A percentile compares a stretch with the other conserved stretches of the same genome.
These are phyloP conservation scores for Orychophragmus violaceus DNA, from an alignment of 345 rosid species.

Conservation along the genomic window DNA sequence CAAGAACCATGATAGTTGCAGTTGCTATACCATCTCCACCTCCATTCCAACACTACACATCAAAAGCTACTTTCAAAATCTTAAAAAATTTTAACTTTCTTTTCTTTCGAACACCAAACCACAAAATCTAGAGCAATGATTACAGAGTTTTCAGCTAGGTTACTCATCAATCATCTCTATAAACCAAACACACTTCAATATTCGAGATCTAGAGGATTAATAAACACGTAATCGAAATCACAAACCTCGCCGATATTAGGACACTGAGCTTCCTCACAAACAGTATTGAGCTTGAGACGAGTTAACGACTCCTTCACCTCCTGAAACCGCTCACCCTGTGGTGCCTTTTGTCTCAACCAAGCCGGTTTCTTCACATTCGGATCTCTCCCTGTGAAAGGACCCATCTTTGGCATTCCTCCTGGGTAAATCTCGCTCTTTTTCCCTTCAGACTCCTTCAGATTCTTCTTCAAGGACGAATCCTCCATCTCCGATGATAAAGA, in stretches of 20 bases:
- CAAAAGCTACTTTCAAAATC: not conserved
- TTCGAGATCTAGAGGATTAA: not conserved
- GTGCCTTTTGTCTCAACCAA: slow-evolving; percentile 93
- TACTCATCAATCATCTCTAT: not conserved
- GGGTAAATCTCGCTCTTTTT: slow-evolving; percentile 44
- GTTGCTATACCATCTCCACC: slow-evolving; percentile 96
- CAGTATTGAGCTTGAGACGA: slow-evolving; percentile 79
- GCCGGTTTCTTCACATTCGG: slow-evolving; percentile 76
- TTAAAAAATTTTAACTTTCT: not conserved
- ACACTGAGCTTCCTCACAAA: slow-evolving; percentile 97
- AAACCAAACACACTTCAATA: not conserved
- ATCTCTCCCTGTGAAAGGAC: slow-evolving; percentile 78
- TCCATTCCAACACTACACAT: slow-evolving; percentile 92
- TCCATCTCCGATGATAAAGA: slow-evolving; percentile 14
- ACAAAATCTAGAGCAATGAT: not conserved
- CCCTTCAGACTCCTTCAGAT: slow-evolving; percentile 24
- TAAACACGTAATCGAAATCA: not conserved
- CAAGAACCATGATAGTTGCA: slow-evolving; percentile 94
- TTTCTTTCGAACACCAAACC: not conserved
- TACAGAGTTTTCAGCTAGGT: not conserved
- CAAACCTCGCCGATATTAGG: slow-evolving; percentile 95
- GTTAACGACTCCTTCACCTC: slow-evolving; percentile 76
- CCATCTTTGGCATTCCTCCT: slow-evolving; percentile 44
- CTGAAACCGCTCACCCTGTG: slow-evolving; percentile 71
- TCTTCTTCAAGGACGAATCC: slow-evolving; percentile 24